Percentiles rank a stretch among this genome's conserved stretches.
These are phyloP conservation scores for Puccinia hordei DNA, from an alignment of 1,284 basidiomycete genomes.

Conservation along the genomic window DNA sequence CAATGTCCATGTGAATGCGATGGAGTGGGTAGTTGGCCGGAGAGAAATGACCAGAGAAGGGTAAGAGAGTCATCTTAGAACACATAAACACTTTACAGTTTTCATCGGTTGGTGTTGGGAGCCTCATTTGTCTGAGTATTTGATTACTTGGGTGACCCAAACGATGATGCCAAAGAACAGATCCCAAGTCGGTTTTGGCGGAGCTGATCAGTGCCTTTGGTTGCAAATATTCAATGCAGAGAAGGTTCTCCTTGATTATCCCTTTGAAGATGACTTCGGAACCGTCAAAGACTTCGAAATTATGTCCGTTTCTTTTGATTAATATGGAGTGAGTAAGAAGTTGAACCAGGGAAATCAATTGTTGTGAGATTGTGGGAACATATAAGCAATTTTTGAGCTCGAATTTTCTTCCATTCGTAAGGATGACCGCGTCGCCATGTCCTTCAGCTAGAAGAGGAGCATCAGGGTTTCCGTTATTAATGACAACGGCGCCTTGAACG, in stretches of 20 bases:
- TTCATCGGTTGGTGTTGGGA: no score
- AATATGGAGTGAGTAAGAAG: not conserved
- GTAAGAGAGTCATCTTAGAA: slow-evolving; percentile 6
- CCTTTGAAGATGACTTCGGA: not conserved
- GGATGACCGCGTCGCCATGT: not conserved
- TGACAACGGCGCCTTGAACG: not conserved
- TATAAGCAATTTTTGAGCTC: not conserved
- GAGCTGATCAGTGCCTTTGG: not conserved
- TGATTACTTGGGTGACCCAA: not conserved
- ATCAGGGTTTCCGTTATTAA: not conserved
- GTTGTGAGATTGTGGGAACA: not conserved
- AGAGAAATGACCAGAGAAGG: slow-evolving; percentile 4
- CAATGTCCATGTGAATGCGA: not conserved
- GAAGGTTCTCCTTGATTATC: not conserved
- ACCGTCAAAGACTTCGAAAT: not conserved
- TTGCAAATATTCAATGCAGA: not conserved
- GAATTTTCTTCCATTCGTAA: not conserved
- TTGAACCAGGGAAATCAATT: not conserved
- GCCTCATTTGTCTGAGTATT: not conserved
- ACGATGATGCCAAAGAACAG: not conserved
- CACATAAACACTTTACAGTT: not conserved
- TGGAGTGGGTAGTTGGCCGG: not conserved
- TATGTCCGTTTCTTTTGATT: not conserved
- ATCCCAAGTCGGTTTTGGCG: no score
- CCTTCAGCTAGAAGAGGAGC: not conserved